Conservation (phyloP, 805 yeast genomes). For the Novakomyces olei region DNA sequence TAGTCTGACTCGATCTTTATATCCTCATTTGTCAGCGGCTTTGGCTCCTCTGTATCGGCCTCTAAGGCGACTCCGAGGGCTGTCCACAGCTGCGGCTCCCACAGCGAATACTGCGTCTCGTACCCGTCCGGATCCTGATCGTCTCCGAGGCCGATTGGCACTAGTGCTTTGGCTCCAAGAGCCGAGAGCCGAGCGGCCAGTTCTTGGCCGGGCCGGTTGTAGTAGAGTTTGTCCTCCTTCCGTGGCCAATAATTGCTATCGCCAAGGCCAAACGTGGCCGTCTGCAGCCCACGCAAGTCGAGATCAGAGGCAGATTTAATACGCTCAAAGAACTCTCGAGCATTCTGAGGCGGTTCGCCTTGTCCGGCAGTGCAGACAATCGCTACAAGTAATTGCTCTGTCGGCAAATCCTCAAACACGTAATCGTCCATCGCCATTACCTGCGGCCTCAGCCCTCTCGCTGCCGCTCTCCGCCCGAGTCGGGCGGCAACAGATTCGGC, state of each 20-base stretch:
- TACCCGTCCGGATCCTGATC: slow-evolving; percentile 95
- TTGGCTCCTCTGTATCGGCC: slow-evolving; percentile 75
- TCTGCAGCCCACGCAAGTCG: slow-evolving; percentile 37
- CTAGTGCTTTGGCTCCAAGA: slow-evolving; percentile 52
- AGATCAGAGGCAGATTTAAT: slow-evolving; percentile 37
- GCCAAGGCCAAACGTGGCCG: slow-evolving; percentile 55
- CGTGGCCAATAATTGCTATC: slow-evolving; percentile 90
- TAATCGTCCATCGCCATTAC: slow-evolving; percentile 51
- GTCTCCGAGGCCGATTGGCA: slow-evolving; percentile 74
- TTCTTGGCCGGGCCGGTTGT: slow-evolving; percentile 75
- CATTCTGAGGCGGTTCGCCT: slow-evolving; percentile 72
- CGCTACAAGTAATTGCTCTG: slow-evolving; percentile 46
- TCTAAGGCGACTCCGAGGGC: slow-evolving; percentile 65
- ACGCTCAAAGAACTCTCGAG: slow-evolving; percentile 54
- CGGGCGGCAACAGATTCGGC: slow-evolving; percentile 67
- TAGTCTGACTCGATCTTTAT: slow-evolving; percentile 72
- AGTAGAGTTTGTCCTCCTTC: slow-evolving; percentile 80
- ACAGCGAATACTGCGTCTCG: slow-evolving; percentile 68
- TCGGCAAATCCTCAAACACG: slow-evolving; percentile 48
- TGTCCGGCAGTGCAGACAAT: slow-evolving; percentile 64
- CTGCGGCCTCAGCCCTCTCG: slow-evolving; percentile 50
- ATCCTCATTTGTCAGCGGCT: slow-evolving; percentile 82
- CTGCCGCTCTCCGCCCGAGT: slow-evolving; percentile 54
- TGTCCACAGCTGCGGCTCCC: slow-evolving; percentile 75
- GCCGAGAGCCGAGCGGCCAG: slow-evolving; percentile 38